Base-by-base conservation (phyloP, 345 rosid species). In the Murraya koenigii region DNA sequence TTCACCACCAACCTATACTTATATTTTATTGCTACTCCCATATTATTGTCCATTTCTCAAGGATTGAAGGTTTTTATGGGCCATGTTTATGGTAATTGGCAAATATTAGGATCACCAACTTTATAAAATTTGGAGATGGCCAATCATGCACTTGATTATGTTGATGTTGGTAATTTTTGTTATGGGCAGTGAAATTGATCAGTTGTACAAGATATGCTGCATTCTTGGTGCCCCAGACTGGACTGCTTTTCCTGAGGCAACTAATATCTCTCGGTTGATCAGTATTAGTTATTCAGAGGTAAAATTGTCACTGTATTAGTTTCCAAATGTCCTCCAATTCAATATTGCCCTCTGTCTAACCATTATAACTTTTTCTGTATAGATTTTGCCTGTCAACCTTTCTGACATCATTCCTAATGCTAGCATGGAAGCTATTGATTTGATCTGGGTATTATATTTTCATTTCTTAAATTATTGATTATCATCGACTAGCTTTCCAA, bases 151-250 rank as follows among this genome's bases (percentile, higher is more conserved):
- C 26, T 52, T 9, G 44, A 30, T 44, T 68, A 14, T 41, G 62
- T 25, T 52, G 30, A 71, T 7, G 26, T 9, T 54, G 62, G 25
- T 35, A 35, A 10, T 55, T 55, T 44, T n/a, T 55, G n/a, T 54
- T 19, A 20, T 35, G 63, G 80, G 78, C 89, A 94, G 98, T 85
- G 98, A 94, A 89, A 83, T 87, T 77, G 98, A 95, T 90, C 99
- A 93, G 77, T 67, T 95, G 74, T 89, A 89, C 92, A 95, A 95
- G 89, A 92, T 95, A 72, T 93, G 95, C 83, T 80, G 88, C 76
- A 85, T 93, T 84, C 90, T 95, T 76, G 98, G 99, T 77, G 80
- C 88, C 69, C 97, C 94, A 6, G 89, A 93, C 54, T 86, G 92
- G 94, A 80, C 88, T 65, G 81, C 87, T 20, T 95, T 95, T 75